A percentile compares a stretch with the other conserved stretches of the same genome.
phyloP scores from a whole-genome alignment of 129 eudicot genomes.

The Ambrosia trifida region DNA sequence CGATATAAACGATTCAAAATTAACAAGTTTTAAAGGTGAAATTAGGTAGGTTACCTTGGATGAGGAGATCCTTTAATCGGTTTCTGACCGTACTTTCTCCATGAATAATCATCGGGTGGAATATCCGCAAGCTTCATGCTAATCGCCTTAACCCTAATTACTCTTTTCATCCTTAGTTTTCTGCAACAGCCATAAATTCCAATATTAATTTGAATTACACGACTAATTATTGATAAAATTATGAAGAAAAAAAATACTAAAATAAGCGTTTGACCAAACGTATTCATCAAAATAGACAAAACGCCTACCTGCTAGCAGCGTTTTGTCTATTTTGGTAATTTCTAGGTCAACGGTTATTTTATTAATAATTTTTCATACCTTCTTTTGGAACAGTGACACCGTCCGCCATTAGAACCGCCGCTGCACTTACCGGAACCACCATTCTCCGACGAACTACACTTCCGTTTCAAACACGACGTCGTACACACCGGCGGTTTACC shows the following conservation, averaged over 20 bases:
- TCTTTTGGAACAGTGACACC: slow-evolving; percentile 81
- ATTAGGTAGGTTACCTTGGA: slow-evolving; percentile 59
- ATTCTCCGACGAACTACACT: slow-evolving; percentile 73
- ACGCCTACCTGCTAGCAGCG: too few relatives aligned
- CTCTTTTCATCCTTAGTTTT: slow-evolving; percentile 70
- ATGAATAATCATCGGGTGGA: slow-evolving; percentile 96
- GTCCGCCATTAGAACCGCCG: slow-evolving; percentile 64
- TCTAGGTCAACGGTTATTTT: too few relatives aligned
- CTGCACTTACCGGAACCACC: slow-evolving; percentile 84
- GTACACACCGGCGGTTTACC: slow-evolving; percentile 75
- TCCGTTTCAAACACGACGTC: slow-evolving; percentile 61
- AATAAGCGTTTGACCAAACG: too few relatives aligned
- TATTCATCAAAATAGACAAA: too few relatives aligned
- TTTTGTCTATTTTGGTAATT: too few relatives aligned
- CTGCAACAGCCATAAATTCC: slow-evolving; percentile 16
- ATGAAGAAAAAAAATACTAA: too few relatives aligned
- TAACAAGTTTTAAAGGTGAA: not conserved
- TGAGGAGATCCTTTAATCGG: slow-evolving; percentile 99
- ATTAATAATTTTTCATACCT: slow-evolving; percentile 38
- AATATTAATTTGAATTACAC: not conserved
- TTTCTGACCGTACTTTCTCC: slow-evolving; percentile 96
- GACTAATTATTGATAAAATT: not conserved
- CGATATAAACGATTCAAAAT: not conserved
- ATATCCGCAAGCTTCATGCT: slow-evolving; percentile 87
- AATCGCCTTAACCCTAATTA: slow-evolving; percentile 81